These are phyloP conservation scores for Chaetomium sp. DNA, from an alignment of 2,329 filamentous ascomycete species.

Conservation along the genomic window DNA sequence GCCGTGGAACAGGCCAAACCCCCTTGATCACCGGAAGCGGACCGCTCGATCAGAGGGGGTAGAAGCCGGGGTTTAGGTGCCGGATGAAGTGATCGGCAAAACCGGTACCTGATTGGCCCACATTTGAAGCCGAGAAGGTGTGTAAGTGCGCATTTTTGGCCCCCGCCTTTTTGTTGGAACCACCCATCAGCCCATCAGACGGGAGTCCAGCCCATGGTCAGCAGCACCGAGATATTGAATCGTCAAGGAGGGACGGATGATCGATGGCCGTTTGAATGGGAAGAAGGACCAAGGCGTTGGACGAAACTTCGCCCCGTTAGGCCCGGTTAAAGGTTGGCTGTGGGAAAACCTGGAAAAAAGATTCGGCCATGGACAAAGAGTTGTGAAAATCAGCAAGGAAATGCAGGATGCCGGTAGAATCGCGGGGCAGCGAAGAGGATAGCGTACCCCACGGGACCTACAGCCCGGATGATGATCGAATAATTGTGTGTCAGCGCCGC, in stretches of 20 bases:
- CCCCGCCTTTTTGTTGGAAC: slow-evolving; percentile 10
- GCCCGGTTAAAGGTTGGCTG: too few species aligned
- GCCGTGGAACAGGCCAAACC: neutral
- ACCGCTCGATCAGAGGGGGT: neutral
- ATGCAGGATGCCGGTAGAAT: slow-evolving; percentile 15
- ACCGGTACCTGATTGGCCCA: neutral
- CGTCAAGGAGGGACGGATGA: too few species aligned
- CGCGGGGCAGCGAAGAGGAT: slow-evolving; percentile 7
- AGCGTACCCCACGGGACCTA: slow-evolving; percentile 6
- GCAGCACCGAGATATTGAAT: neutral
- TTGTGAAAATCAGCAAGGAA: neutral
- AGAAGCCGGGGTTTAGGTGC: neutral
- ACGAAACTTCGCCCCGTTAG: too few species aligned
- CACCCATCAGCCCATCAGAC: slow-evolving; percentile 4
- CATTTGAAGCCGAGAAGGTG: slow-evolving; percentile 5
- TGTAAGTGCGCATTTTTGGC: slow-evolving; percentile 12
- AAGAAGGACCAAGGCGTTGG: too few species aligned
- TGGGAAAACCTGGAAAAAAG: too few species aligned
- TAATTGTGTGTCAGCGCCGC: too few species aligned
- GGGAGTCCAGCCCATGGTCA: neutral
- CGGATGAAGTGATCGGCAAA: slow-evolving; percentile 3
- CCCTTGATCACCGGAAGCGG: neutral
- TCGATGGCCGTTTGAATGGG: too few species aligned
- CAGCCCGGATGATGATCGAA: neutral
- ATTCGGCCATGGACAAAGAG: too few species aligned